A percentile compares a stretch with the other conserved stretches of the same genome.
Evolutionary conservation across 2,329 filamentous ascomycete genomes (phyloP).

Genomic region (Fusarium sp.): DNA sequence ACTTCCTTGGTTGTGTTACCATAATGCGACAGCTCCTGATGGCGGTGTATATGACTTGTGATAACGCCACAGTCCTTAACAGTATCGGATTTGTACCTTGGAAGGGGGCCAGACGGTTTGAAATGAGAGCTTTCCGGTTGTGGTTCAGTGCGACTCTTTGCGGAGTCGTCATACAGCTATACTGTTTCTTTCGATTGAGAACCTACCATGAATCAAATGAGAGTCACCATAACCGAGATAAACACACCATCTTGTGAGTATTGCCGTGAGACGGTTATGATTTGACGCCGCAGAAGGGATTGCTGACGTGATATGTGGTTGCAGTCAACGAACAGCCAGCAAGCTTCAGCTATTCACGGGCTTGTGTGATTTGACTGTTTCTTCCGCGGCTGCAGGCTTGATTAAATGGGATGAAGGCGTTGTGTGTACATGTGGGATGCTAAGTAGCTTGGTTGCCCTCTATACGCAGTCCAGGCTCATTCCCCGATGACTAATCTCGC

Average conservation of each 20-base stretch:
- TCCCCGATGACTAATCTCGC: constrained; percentile 6
- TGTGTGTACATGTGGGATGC: constrained; percentile 16
- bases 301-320: constrained; percentile 20
- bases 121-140: constrained; percentile 19
- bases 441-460: constrained; percentile 21
- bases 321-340: constrained; percentile 14
- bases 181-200: constrained; percentile 23
- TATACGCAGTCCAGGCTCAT: constrained; percentile 5
- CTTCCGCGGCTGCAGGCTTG: constrained; percentile 24
- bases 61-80: constrained; percentile 27
- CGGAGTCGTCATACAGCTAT: constrained; percentile 16
- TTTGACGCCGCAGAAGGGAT: background rate
- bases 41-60: constrained; percentile 21
- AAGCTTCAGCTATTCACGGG: constrained; percentile 12
- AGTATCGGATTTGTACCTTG: constrained; percentile 32
- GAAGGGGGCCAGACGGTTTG: constrained; percentile 23
- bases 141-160: constrained; percentile 21
- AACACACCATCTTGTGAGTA: constrained; percentile 21
- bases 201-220: background rate
- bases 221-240: background rate
- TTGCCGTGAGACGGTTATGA: background rate
- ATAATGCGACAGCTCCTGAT: constrained; percentile 23
- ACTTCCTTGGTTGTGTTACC: constrained; percentile 15
- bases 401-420: constrained; percentile 23
- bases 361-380: constrained; percentile 21